Conservation (phyloP, 495 filamentous ascomycete genomes). For the Trichoderma orchidacearum region DNA sequence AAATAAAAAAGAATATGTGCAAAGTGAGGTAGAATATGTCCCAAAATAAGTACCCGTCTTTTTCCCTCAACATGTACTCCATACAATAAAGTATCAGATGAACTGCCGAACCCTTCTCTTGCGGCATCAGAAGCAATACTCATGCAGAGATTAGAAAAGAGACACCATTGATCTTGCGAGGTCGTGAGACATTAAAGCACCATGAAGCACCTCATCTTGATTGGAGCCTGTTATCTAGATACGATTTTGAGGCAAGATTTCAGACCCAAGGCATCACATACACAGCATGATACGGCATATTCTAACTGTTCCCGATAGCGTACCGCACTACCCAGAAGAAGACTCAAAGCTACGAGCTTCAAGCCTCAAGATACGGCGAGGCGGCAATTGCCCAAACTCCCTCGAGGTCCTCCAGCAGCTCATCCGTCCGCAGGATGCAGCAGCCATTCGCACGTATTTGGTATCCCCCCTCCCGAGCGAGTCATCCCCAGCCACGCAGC, state of each 20-base stretch:
- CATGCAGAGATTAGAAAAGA: too few species aligned
- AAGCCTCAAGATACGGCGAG: slow-evolving; percentile 41
- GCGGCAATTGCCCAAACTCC: slow-evolving; percentile 60
- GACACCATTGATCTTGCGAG: too few species aligned
- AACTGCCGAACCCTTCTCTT: too few species aligned
- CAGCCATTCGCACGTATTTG: slow-evolving; percentile 19
- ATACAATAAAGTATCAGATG: too few species aligned
- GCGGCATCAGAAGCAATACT: too few species aligned
- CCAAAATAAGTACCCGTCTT: too few species aligned
- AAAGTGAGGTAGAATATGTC: too few species aligned
- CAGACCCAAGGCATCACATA: not conserved
- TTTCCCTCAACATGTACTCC: too few species aligned
- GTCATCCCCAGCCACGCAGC: slow-evolving; percentile 17
- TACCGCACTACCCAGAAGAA: slow-evolving; percentile 50
- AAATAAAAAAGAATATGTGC: too few species aligned
- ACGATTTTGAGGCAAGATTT: slow-evolving; percentile 48
- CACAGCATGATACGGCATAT: not conserved
- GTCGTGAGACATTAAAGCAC: too few species aligned
- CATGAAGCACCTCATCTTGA: slow-evolving; percentile 38
- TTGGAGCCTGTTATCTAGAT: slow-evolving; percentile 56
- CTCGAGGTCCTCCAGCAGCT: slow-evolving; percentile 54
- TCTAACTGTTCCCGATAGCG: slow-evolving; percentile 22
- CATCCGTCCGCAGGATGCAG: slow-evolving; percentile 1
- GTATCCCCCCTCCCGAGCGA: slow-evolving; percentile 23
- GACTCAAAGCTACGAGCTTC: slow-evolving; percentile 61